Evolutionary conservation across 495 filamentous ascomycete species (phyloP).

Genomic region (Gamarada debralockiae): DNA sequence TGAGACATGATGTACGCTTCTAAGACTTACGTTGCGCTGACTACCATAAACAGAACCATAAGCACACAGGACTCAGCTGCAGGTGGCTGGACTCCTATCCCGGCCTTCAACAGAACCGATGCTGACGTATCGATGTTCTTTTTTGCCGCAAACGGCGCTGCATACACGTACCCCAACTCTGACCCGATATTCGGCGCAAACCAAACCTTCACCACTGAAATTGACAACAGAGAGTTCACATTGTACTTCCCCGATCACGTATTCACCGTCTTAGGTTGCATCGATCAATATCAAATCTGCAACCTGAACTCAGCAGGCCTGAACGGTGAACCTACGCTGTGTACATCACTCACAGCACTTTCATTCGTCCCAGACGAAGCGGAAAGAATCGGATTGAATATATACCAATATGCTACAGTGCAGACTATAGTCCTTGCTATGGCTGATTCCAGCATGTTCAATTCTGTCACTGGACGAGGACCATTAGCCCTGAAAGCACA

Average conservation of each 20-base stretch:
- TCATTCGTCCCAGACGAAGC: too few relatives aligned
- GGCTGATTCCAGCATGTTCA: constrained; percentile 11
- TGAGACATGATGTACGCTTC: constrained; percentile 6
- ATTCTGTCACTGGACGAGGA: background rate
- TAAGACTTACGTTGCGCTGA: background rate
- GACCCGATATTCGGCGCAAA: constrained; percentile 27
- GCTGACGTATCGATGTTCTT: constrained; percentile 32
- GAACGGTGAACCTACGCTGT: too few relatives aligned
- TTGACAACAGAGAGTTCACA: too few relatives aligned
- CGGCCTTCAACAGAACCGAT: constrained; percentile 28
- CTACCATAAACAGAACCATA: background rate
- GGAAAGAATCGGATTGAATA: too few relatives aligned
- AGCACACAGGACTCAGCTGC: background rate
- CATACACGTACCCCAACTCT: constrained; percentile 21
- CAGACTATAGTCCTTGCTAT: too few relatives aligned
- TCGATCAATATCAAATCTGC: constrained; percentile 29
- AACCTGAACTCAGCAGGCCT: constrained; percentile 16
- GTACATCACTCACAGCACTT: too few relatives aligned
- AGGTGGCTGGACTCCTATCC: constrained; percentile 11
- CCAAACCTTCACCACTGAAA: too few relatives aligned
- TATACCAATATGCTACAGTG: too few relatives aligned
- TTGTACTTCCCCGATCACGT: constrained; percentile 16
- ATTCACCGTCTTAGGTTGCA: constrained; percentile 23
- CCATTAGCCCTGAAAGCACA: constrained; percentile 4
- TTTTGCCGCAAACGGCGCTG: constrained; percentile 24